phyloP scores from a whole-genome alignment of 148 eudicot genomes.

The Bassia scoparia region DNA sequence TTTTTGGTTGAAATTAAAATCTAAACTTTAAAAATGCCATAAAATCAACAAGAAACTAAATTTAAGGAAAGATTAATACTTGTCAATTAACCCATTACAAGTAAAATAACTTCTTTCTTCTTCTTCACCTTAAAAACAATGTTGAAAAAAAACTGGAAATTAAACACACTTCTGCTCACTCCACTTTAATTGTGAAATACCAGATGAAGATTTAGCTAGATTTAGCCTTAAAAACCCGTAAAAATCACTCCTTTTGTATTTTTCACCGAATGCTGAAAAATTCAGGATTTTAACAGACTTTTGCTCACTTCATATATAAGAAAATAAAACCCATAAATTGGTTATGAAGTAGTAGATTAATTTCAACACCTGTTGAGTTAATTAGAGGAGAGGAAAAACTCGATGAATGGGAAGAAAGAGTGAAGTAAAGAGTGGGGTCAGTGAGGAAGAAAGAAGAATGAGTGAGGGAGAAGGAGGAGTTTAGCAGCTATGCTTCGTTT shows the following conservation, averaged over 20 bases:
- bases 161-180: too few species aligned
- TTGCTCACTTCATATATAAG: not conserved
- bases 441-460: conserved; percentile 20
- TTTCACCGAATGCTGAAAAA: not conserved
- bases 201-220: conserved; percentile 23
- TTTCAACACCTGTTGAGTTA: conserved; percentile 12
- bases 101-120: not conserved
- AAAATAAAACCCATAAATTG: conserved; percentile 12
- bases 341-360: conserved; percentile 13
- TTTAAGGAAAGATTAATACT: too few species aligned
- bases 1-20: too few species aligned
- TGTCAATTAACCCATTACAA: too few species aligned
- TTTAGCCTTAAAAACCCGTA: conserved; percentile 18
- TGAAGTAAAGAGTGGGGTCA: conserved; percentile 33
- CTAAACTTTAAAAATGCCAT: too few species aligned
- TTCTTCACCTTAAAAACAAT: not conserved
- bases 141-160: not conserved
- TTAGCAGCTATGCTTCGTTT: too few species aligned
- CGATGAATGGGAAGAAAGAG: conserved; percentile 26
- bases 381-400: conserved; percentile 20
- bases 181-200: conserved; percentile 14
- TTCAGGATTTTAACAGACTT: not conserved
- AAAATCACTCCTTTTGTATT: not conserved
- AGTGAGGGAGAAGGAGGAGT: conserved; percentile 10
- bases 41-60: too few species aligned